Evolutionary conservation across 225 moss, liverwort and hornwort genomes (phyloP).

Genomic region (Physcomitrellopsis africana): DNA sequence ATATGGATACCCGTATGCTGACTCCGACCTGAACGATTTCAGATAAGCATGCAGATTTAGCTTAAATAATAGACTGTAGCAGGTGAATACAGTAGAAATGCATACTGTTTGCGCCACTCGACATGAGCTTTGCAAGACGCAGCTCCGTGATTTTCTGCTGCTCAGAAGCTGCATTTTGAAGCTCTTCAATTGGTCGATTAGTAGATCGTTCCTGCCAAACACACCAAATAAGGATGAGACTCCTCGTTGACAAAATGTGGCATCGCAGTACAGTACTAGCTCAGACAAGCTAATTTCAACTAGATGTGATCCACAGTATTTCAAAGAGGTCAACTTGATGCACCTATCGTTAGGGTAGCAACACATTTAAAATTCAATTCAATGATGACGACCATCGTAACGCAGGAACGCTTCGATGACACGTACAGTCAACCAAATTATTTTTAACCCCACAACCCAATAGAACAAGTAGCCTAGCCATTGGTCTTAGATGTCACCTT

Average conservation of each 20-base stretch:
- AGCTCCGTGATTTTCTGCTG: slow-evolving; percentile 96
- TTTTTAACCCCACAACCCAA: too few relatives aligned
- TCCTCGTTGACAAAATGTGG: neutral
- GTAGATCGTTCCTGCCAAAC: slow-evolving; percentile 62
- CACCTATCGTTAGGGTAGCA: too few relatives aligned
- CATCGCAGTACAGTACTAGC: neutral
- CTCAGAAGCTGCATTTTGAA: slow-evolving; percentile 84
- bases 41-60: neutral
- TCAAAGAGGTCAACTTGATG: too few relatives aligned
- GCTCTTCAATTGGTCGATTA: slow-evolving; percentile 75
- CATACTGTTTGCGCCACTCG: slow-evolving; percentile 32
- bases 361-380: too few relatives aligned
- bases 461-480: neutral
- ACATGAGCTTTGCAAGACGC: slow-evolving; percentile 70
- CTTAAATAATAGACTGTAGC: neutral
- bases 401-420: too few relatives aligned
- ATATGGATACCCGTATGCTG: neutral
- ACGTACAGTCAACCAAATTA: too few relatives aligned
- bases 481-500: slow-evolving; percentile 52
- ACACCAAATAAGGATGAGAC: neutral
- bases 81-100: neutral
- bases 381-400: too few relatives aligned
- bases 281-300: too few relatives aligned
- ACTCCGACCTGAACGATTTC: neutral
- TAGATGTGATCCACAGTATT: too few relatives aligned